A percentile compares a stretch with the other conserved stretches of the same genome.
Evolutionary conservation across 1,284 basidiomycete species (phyloP).

Genomic region (Marasmius sp.): DNA sequence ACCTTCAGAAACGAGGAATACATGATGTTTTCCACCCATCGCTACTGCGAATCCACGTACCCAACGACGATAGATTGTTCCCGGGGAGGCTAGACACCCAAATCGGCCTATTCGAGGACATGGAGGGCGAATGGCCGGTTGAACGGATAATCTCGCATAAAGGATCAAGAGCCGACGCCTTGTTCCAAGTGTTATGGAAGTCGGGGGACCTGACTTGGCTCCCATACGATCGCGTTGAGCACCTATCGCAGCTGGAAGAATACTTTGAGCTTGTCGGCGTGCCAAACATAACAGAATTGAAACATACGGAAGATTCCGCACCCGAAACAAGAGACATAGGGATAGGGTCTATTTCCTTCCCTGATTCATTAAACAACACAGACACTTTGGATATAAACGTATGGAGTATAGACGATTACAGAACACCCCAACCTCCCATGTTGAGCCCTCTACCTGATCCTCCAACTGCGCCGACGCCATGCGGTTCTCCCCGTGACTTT

Average conservation of each 20-base stretch:
- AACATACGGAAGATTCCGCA: too few species aligned
- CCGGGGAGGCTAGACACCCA: constrained; percentile 19
- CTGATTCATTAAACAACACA: too few species aligned
- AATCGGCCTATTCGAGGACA: constrained; percentile 10
- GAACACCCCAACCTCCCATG: too few species aligned
- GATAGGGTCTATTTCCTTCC: too few species aligned
- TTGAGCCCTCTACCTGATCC: too few species aligned
- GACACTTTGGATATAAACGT: too few species aligned
- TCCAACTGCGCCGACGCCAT: too few species aligned
- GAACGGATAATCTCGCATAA: constrained; percentile 18
- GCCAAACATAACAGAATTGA: background rate
- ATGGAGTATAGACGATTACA: too few species aligned
- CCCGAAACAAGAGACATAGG: too few species aligned
- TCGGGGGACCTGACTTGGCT: constrained; percentile 25
- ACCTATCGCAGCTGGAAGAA: background rate
- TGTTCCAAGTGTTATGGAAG: constrained; percentile 24
- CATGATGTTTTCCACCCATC: constrained; percentile 30
- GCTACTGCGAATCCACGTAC: constrained; percentile 22
- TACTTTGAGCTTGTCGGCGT: background rate
- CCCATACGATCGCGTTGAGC: constrained; percentile 10
- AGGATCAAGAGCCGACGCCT: constrained; percentile 13
- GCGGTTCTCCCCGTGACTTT: too few species aligned
- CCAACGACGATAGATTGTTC: constrained; percentile 28
- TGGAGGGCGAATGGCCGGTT: constrained; percentile 19
- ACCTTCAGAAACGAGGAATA: constrained; percentile 22